Base-by-base conservation (phyloP, 495 filamentous ascomycete genomes). In the Aspergillus incahuasiensis region DNA sequence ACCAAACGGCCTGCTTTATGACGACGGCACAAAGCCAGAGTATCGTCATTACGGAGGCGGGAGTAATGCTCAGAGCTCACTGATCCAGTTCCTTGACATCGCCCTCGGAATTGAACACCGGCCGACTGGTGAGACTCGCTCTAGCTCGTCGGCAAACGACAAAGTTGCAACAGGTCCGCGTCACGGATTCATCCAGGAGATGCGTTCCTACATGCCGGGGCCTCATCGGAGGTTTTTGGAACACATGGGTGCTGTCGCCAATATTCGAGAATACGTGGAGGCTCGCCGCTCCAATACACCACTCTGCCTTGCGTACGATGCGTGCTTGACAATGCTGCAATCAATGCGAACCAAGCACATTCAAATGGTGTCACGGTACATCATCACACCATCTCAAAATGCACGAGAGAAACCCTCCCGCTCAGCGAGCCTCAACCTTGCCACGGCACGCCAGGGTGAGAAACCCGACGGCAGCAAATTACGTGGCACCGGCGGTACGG, bases 131-230 rank as follows among this genome's bases (percentile, higher is more conserved):
- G 83, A 88, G 38, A 83, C 80, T 73, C 50, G 65, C 63, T 38
- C 48, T 47, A 56, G 49, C 51, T 22, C 48, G 5, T 44, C 61
- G 25, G 55, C 78, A 35, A 68, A 75, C 13, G 78, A 82, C 39
- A 80, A 79, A 4, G 74, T 75, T 9, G 72, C 79, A 5, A 74
- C 80, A 13, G 78, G 79, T 7, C 79, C 86, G 13, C 81, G 83
- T 21, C 84, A 97, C 73, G 91, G 90, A 60, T 98, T 98, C 78
- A 90, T 97, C 66, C 83, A 87, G 62, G 94, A 97, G 53, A 98
- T 98, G 94, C 89, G 91, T 47, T 80, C 76, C 2, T 98, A 98
- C 74, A 98, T 98, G 94, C 94, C 94, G 5, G 91, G 91, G 1
- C 82, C 89, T 0, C 94, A 98, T 63, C 86, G 90, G 1, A 86